Percentiles rank a stretch among this genome's conserved stretches.
These are phyloP conservation scores for Serendipita sp. DNA, from an alignment of 768 basidiomycete species.

Conservation along the genomic window DNA sequence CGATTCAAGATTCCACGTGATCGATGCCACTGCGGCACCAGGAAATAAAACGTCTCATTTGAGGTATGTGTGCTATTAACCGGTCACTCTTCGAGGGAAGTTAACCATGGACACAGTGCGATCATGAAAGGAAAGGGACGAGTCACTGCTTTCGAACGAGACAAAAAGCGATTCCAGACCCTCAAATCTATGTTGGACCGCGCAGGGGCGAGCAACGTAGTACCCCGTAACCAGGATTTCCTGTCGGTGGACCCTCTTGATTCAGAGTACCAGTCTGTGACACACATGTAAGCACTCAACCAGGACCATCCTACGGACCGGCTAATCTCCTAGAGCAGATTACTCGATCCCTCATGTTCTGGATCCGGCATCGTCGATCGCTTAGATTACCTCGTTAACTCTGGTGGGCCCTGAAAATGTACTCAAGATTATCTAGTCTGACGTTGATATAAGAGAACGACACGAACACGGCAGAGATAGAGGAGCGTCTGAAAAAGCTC, in stretches of 20 bases:
- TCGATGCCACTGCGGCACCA: constrained; percentile 92
- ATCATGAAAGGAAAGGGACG: constrained; percentile 1
- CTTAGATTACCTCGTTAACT: constrained; percentile 64
- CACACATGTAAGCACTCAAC: constrained; percentile 59
- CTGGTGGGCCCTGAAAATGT: constrained; percentile 30
- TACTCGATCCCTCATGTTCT: constrained; percentile 93
- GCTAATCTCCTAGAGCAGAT: constrained; percentile 24
- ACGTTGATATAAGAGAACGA: constrained; percentile 28
- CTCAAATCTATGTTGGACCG: constrained; percentile 72
- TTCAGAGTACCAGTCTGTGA: constrained; percentile 41
- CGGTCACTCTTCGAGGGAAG: too few relatives aligned
- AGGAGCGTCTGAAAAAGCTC: constrained; percentile 66
- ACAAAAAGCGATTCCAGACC: constrained; percentile 64
- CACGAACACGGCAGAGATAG: constrained; percentile 27
- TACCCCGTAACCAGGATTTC: constrained; percentile 67
- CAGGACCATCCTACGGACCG: background rate
- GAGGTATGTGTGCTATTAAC: constrained; percentile 34
- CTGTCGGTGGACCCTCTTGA: constrained; percentile 48
- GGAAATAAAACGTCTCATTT: constrained; percentile 97
- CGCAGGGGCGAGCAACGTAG: constrained; percentile 69
- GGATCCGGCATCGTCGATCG: constrained; percentile 87
- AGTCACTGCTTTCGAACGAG: constrained; percentile 78
- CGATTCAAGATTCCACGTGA: constrained; percentile 38
- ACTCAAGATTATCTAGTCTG: constrained; percentile 7
- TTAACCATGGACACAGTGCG: constrained; percentile 20